Conservation (phyloP, 1,284 basidiomycete species). For the Rhodotorula sp. region DNA sequence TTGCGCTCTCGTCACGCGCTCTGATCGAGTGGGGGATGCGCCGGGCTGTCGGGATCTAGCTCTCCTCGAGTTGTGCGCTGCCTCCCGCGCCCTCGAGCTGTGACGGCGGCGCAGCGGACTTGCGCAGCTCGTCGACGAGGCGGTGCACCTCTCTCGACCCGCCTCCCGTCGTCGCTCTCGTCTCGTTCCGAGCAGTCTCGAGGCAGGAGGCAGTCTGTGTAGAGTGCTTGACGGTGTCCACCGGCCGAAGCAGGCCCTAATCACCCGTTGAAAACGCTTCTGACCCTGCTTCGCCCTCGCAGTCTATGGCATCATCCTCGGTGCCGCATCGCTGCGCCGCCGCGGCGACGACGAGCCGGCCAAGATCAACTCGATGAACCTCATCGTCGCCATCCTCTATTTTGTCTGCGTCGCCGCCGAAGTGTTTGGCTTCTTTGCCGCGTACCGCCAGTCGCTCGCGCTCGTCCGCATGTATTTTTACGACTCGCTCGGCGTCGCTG, state of each 20-base stretch:
- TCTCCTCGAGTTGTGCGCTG: no score
- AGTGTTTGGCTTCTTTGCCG: slow-evolving; percentile 27
- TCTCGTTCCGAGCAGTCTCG: no score
- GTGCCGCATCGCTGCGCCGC: slow-evolving; percentile 11
- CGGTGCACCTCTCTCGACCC: no score
- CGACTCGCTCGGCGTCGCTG: slow-evolving; percentile 11
- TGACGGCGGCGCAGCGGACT: no score
- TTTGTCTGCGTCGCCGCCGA: slow-evolving; percentile 31
- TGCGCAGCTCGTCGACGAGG: no score
- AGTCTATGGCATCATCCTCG: slow-evolving; percentile 30
- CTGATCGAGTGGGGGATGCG: no score
- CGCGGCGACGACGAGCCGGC: slow-evolving; percentile 10
- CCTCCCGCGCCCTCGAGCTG: no score
- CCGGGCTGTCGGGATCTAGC: no score
- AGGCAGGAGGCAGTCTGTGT: no score
- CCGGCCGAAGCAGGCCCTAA: background rate
- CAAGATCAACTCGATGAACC: slow-evolving; percentile 22
- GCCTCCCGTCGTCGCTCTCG: no score
- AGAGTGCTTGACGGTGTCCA: no score
- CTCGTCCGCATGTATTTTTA: slow-evolving; percentile 38
- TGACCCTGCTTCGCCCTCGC: background rate
- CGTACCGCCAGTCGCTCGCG: slow-evolving; percentile 11
- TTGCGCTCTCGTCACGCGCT: no score
- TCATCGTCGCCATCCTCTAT: slow-evolving; percentile 35
- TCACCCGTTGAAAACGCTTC: background rate